A percentile compares a stretch with the other conserved stretches of the same genome.
These are phyloP conservation scores for Leucaena leucocephala DNA, from an alignment of 306 rosid genomes.

Conservation along the genomic window DNA sequence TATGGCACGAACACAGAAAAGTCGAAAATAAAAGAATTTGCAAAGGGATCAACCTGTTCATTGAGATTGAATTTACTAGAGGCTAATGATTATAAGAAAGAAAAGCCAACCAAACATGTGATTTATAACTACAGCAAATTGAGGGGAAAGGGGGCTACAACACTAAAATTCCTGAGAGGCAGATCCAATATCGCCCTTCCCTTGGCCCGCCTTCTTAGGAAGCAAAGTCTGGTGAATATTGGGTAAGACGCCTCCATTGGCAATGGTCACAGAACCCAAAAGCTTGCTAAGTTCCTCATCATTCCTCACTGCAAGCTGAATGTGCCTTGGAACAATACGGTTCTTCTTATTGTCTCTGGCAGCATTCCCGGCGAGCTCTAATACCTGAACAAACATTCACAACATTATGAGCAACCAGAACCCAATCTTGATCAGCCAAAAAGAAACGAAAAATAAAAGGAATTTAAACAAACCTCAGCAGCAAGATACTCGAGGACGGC, in stretches of 20 bases:
- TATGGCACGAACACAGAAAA: not conserved
- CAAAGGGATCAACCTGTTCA: not conserved
- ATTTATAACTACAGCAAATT: constrained; percentile 36
- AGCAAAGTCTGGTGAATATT: constrained; percentile 71
- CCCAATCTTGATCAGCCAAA: not conserved
- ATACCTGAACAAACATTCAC: constrained; percentile 50
- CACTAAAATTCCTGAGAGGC: constrained; percentile 84
- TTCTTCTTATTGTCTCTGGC: constrained; percentile 95
- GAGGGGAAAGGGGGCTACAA: too few species aligned
- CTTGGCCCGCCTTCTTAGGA: constrained; percentile 77
- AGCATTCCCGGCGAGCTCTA: constrained; percentile 87
- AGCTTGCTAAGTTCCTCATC: constrained; percentile 88
- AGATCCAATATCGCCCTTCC: constrained; percentile 76
- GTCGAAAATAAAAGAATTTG: not conserved
- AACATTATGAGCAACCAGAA: not conserved
- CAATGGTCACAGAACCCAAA: constrained; percentile 76
- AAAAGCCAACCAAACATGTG: constrained; percentile 20
- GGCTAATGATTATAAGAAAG: not conserved
- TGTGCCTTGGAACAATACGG: constrained; percentile 85
- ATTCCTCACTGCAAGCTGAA: constrained; percentile 83
- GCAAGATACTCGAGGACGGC: constrained; percentile 93
- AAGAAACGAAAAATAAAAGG: too few species aligned
- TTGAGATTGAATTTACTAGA: not conserved
- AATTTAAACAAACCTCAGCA: constrained; percentile 62
- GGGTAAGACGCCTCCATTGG: constrained; percentile 77